phyloP scores from a whole-genome alignment of 2,329 filamentous ascomycete species.

The Cladophialophora chaetospira region DNA sequence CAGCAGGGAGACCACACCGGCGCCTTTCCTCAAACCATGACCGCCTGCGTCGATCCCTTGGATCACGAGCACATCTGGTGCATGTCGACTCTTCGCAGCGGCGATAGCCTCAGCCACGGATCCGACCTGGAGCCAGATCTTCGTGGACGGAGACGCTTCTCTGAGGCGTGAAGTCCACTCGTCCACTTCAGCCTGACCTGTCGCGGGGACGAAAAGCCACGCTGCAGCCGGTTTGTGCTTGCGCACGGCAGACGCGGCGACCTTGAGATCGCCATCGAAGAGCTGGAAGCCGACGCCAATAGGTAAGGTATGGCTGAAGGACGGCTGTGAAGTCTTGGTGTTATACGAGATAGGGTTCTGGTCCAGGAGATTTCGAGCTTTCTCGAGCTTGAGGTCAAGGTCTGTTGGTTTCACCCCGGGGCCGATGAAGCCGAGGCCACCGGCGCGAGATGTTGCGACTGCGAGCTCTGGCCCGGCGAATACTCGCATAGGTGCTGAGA shows the following conservation, averaged over 20 bases:
- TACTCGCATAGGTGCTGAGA: slow-evolving; percentile 68
- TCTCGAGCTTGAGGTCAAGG: slow-evolving; percentile 36
- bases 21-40: slow-evolving; percentile 50
- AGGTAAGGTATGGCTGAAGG: slow-evolving; percentile 33
- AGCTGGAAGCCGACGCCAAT: slow-evolving; percentile 45
- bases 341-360: not conserved
- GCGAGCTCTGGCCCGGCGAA: slow-evolving; percentile 60
- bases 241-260: slow-evolving; percentile 32
- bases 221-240: slow-evolving; percentile 39
- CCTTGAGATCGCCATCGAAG: slow-evolving; percentile 31
- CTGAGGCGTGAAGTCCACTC: slow-evolving; percentile 50
- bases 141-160: slow-evolving; percentile 41
- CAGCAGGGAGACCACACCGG: slow-evolving; percentile 50
- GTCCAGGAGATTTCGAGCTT: slow-evolving; percentile 32
- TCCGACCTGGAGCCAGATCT: slow-evolving; percentile 57
- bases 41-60: slow-evolving; percentile 59
- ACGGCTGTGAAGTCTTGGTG: slow-evolving; percentile 1
- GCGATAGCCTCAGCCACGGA: slow-evolving; percentile 49
- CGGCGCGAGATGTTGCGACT: slow-evolving; percentile 59
- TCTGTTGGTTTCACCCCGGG: slow-evolving; percentile 53
- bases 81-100: slow-evolving; percentile 35
- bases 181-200: slow-evolving; percentile 35
- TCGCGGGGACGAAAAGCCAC: slow-evolving; percentile 42
- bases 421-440: slow-evolving; percentile 56
- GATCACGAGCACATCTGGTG: slow-evolving; percentile 53